A percentile compares a stretch with the other conserved stretches of the same genome.
Evolutionary conservation across 345 rosid genomes (phyloP).

Genomic region (Citrus glauca): DNA sequence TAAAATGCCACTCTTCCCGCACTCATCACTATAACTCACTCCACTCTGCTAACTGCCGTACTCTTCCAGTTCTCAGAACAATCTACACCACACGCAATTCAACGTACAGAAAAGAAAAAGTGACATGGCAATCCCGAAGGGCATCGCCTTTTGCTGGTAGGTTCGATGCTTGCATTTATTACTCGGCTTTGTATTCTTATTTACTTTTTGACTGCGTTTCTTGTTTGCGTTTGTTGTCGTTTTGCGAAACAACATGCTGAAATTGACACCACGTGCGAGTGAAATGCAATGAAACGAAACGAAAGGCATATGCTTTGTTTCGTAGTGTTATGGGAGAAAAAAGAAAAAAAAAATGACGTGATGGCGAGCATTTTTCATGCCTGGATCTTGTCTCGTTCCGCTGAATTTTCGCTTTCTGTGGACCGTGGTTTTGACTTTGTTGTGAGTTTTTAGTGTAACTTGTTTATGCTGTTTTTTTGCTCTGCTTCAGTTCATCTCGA

Average conservation of each 20-base stretch:
- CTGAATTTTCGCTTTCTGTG: not conserved
- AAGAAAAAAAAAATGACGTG: not conserved
- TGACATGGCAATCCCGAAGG: conserved; percentile 1
- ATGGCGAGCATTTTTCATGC: not conserved
- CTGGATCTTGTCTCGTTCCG: not conserved
- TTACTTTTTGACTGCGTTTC: conserved; percentile 7
- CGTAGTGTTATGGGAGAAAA: too few relatives aligned
- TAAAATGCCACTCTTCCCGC: conserved; percentile 30
- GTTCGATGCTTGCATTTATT: not conserved
- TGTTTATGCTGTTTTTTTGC: not conserved
- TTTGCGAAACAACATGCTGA: not conserved
- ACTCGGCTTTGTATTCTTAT: not conserved
- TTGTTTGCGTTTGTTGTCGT: not conserved
- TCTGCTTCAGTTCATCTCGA: not conserved
- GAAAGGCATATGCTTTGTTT: not conserved
- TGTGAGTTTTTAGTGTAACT: not conserved
- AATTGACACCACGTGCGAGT: not conserved
- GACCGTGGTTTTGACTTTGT: not conserved
- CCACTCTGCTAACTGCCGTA: not conserved
- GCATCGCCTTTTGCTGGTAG: not conserved
- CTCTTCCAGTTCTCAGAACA: not conserved
- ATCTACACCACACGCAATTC: not conserved
- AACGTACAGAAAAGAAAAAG: not conserved
- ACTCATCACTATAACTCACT: not conserved
- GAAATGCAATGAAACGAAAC: conserved; percentile 1